Evolutionary conservation across 768 basidiomycete genomes (phyloP).

Genomic region (Russula earlei): DNA sequence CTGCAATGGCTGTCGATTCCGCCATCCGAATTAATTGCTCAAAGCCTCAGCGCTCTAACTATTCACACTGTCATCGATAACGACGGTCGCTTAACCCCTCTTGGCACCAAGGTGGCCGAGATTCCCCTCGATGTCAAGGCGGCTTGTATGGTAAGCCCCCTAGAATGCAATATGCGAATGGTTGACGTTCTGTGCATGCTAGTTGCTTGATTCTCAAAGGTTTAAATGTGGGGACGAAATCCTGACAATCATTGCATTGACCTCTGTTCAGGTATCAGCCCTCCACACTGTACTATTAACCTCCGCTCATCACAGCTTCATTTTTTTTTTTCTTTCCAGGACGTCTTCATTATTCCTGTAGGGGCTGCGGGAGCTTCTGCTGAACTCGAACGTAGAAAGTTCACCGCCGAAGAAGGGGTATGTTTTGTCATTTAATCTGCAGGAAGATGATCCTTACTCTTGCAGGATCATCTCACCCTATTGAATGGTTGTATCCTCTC

Average conservation of each 20-base stretch:
- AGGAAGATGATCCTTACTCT: neutral
- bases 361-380: slow-evolving; percentile 79
- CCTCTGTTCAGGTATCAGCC: slow-evolving; percentile 63
- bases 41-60: slow-evolving; percentile 77
- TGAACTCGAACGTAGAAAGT: slow-evolving; percentile 89
- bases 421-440: slow-evolving; percentile 21
- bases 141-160: slow-evolving; percentile 74
- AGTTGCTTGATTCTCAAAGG: slow-evolving; percentile 83
- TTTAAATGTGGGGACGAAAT: slow-evolving; percentile 92
- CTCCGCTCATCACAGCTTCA: neutral
- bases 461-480: slow-evolving; percentile 87
- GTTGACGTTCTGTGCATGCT: neutral
- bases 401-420: slow-evolving; percentile 97
- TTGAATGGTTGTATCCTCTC: slow-evolving; percentile 58
- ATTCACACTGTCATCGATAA: slow-evolving; percentile 78
- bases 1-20: slow-evolving; percentile 94
- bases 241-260: slow-evolving; percentile 93
- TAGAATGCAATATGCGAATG: neutral
- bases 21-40: slow-evolving; percentile 73
- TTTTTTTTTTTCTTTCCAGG: slow-evolving; percentile 36
- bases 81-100: slow-evolving; percentile 62
- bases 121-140: slow-evolving; percentile 88
- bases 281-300: neutral
- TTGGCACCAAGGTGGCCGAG: slow-evolving; percentile 86
- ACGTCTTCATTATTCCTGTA: slow-evolving; percentile 82